Conservation (phyloP, 1,284 basidiomycete genomes). For the Ustilago lituana region DNA sequence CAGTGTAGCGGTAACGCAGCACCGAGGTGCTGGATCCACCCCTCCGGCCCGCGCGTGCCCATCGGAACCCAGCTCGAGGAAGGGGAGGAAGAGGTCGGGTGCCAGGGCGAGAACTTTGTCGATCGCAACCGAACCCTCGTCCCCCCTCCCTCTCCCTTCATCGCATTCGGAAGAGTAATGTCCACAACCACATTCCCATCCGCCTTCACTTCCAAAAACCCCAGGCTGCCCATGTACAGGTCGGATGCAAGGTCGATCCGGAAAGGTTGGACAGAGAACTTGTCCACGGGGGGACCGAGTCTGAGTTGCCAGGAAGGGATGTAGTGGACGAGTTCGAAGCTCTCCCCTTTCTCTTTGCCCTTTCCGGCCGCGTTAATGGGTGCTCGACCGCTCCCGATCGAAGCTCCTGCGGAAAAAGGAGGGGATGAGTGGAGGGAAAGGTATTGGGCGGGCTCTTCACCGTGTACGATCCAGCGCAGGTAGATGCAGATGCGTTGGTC, state of each 20-base stretch:
- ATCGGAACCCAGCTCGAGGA: conserved; percentile 12
- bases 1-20: conserved; percentile 30
- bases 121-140: conserved; percentile 20
- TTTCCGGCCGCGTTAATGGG: not conserved
- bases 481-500: conserved; percentile 47
- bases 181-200: conserved; percentile 32
- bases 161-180: conserved; percentile 8
- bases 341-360: conserved; percentile 4
- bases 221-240: not conserved
- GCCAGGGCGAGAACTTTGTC: conserved; percentile 21
- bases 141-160: not conserved
- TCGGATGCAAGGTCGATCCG: conserved; percentile 19
- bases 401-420: too few species aligned
- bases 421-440: not conserved
- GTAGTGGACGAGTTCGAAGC: conserved; percentile 33
- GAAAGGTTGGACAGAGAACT: conserved; percentile 23
- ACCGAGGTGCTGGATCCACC: conserved; percentile 38
- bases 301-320: conserved; percentile 34
- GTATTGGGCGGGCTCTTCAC: conserved; percentile 19
- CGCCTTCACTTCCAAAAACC: conserved; percentile 13
- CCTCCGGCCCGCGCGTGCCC: conserved; percentile 28
- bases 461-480: conserved; percentile 43
- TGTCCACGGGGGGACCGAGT: not conserved
- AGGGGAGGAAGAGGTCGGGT: not conserved
- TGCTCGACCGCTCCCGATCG: too few species aligned